Evolutionary conservation across 768 basidiomycete species (phyloP).

Genomic region (Calocybe cyanea): DNA sequence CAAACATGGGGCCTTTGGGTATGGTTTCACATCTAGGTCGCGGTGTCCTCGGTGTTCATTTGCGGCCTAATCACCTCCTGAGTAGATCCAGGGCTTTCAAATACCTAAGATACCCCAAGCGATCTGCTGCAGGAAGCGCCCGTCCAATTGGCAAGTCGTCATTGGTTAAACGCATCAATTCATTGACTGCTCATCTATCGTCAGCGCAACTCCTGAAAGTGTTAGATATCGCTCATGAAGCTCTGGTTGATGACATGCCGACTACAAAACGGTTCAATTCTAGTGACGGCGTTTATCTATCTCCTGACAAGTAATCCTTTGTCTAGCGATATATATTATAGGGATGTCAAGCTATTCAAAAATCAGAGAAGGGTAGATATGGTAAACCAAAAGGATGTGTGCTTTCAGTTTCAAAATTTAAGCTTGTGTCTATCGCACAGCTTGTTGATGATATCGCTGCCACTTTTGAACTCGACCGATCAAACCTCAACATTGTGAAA

Average conservation of each 20-base stretch:
- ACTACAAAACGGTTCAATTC: constrained; percentile 55
- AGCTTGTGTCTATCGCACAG: constrained; percentile 32
- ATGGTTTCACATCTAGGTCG: constrained; percentile 4
- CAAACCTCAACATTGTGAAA: constrained; percentile 76
- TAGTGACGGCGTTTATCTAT: background rate
- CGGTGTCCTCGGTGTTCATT: constrained; percentile 1
- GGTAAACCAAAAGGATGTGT: constrained; percentile 32
- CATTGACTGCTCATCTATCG: background rate
- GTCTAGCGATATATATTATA: constrained; percentile 82
- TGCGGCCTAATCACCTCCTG: constrained; percentile 8
- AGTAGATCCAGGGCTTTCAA: constrained; percentile 13
- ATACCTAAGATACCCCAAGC: constrained; percentile 32
- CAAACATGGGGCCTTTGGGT: constrained; percentile 26
- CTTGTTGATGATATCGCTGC: constrained; percentile 89
- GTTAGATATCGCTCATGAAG: constrained; percentile 68
- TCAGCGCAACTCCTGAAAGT: constrained; percentile 69
- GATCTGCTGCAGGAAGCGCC: constrained; percentile 32
- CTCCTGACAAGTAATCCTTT: constrained; percentile 9
- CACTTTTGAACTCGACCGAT: constrained; percentile 67
- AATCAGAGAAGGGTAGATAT: constrained; percentile 76
- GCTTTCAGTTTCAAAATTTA: background rate
- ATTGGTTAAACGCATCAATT: no score
- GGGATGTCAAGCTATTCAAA: constrained; percentile 75
- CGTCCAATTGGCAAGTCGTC: constrained; percentile 34
- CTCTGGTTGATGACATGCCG: constrained; percentile 48